Evolutionary conservation across 78 protist genomes (phyloP), one percentile per base, ranked within the genome.

Genomic region (Dictyostelium brefeldianum): DNA sequence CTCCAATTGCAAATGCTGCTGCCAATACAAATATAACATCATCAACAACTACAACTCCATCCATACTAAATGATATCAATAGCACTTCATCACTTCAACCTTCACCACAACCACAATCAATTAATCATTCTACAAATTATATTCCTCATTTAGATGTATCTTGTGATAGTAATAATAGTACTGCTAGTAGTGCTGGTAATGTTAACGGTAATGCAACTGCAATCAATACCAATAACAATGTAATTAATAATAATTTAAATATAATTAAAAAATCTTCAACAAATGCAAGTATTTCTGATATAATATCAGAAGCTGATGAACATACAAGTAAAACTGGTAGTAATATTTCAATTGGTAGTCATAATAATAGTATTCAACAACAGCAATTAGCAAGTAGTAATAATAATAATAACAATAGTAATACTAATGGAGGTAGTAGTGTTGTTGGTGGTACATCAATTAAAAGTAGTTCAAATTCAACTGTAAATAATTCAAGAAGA

Each of bases 91-190:
- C 56, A 12, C 56, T 51, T 12, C 75, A 67, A 67, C 75, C 75
- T 29, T 11, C 27, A 12, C 36, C 75, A 6, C 75, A 67, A 67
- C 17, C 75, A 29, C 47, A 29, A 31, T 15, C 12, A 5, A 29
- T 67, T 29, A 67, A 31, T 67, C 75, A 67, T 25, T 67, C 75
- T 27, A 67, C 75, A 67, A 31, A 31, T 15, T 17, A 67, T 67
- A 67, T 67, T 67, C 75, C 75, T 12, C 75, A 67, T 67, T 29
- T 67, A 10, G 75, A 67, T 67, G 75, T 73, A 43, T 47, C 51
- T 17, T 22, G 51, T 46, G 79, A 73, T 73, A 20, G 56, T 46
- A 73, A 73, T 46, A 73, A 31, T n/a, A 73, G 79, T 73, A 73
- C 17, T n/a, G 15, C 29, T 8, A 47, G 27, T 43, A 29, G 41